Percentiles rank a stretch among this genome's conserved stretches.
phyloP scores from a whole-genome alignment of 306 rosid genomes.

The Vigna unguiculata region DNA sequence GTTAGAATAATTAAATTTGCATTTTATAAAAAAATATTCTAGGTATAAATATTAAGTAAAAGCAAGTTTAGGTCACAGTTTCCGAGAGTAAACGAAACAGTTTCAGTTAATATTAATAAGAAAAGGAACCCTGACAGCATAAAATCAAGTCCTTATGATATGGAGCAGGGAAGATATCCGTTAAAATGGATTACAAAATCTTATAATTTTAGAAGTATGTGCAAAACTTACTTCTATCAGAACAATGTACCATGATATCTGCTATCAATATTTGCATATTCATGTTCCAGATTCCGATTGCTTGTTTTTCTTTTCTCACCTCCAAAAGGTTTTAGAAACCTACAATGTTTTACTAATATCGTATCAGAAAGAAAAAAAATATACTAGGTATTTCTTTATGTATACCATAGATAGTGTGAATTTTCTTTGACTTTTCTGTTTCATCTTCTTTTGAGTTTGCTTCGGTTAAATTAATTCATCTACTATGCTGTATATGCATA shows the following conservation, averaged over 20 bases:
- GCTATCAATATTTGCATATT: background rate
- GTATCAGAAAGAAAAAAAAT: background rate
- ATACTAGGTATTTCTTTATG: background rate
- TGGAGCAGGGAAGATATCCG: background rate
- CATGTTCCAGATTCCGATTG: background rate
- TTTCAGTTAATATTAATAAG: background rate
- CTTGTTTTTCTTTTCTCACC: background rate
- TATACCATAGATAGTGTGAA: background rate
- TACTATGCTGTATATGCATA: background rate
- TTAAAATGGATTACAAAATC: background rate
- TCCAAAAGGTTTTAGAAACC: background rate
- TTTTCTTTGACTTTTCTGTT: background rate
- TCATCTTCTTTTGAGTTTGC: background rate
- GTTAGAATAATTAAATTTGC: no score
- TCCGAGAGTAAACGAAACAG: background rate
- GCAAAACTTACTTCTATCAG: background rate
- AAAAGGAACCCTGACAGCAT: background rate
- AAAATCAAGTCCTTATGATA: background rate
- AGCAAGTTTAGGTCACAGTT: background rate
- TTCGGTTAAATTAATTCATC: background rate
- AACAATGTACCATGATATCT: background rate
- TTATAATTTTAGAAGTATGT: background rate
- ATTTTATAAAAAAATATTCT: no score
- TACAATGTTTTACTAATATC: background rate
- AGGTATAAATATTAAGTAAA: background rate